phyloP scores from a whole-genome alignment of 1,284 basidiomycete species.

The Sanguinoderma infundibulare region DNA sequence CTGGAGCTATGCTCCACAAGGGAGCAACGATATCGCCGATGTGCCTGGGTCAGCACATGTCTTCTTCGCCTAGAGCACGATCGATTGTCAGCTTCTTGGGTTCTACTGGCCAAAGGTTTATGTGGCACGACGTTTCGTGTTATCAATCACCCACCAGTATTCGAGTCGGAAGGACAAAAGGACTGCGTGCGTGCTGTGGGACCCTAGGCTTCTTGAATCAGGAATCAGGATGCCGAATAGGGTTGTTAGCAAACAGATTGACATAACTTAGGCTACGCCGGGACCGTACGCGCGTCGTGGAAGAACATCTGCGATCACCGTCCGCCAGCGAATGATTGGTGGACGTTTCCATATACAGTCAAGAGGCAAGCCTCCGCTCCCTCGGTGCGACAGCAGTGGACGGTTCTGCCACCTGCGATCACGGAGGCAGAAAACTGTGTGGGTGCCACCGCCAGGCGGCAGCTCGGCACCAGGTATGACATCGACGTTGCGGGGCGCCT shows the following conservation, averaged over 20 bases:
- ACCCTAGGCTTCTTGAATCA: background rate
- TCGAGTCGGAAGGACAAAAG: background rate
- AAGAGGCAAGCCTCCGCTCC: slow-evolving; percentile 8
- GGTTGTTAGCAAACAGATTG: slow-evolving; percentile 4
- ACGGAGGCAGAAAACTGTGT: background rate
- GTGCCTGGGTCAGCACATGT: slow-evolving; percentile 23
- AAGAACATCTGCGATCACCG: slow-evolving; percentile 16
- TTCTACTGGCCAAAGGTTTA: background rate
- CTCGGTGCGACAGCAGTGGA: background rate
- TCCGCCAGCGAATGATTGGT: slow-evolving; percentile 7
- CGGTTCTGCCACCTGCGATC: slow-evolving; percentile 5
- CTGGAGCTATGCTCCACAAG: background rate
- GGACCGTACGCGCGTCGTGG: background rate
- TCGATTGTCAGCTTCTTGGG: background rate
- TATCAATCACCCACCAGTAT: background rate
- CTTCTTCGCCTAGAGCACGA: slow-evolving; percentile 11
- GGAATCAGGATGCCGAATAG: background rate
- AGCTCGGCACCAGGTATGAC: background rate
- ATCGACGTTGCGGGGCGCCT: background rate
- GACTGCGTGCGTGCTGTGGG: background rate
- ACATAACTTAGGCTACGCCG: slow-evolving; percentile 20
- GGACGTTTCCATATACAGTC: background rate
- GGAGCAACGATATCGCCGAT: background rate
- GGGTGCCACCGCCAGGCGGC: background rate
- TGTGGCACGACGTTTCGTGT: slow-evolving; percentile 1